Conservation (phyloP, 352 stramenopile species). For the Pythium periplocum region DNA sequence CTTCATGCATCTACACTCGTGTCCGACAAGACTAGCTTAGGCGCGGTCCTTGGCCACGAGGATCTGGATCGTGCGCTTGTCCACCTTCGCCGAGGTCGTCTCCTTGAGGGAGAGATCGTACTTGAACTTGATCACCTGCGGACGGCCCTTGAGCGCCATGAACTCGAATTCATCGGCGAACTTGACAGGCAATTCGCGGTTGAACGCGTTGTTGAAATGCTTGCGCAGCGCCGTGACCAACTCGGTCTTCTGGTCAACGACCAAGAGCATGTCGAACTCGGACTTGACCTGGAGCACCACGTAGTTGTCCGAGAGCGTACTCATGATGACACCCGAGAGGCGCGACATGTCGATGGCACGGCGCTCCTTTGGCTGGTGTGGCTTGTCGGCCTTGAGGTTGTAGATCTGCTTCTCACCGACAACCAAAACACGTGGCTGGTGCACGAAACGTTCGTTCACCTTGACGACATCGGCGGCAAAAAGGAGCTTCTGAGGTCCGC, state of each 20-base stretch:
- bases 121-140: constrained; percentile 60
- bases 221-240: constrained; percentile 68
- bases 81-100: constrained; percentile 55
- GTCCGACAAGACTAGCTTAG: constrained; percentile 21
- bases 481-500: constrained; percentile 55
- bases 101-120: constrained; percentile 60
- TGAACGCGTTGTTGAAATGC: constrained; percentile 48
- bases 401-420: constrained; percentile 72
- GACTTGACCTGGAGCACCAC: constrained; percentile 70
- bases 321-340: constrained; percentile 65
- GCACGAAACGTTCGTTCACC: constrained; percentile 81
- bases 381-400: constrained; percentile 83
- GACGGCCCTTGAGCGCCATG: constrained; percentile 62
- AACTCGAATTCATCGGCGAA: constrained; percentile 71
- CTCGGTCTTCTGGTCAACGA: constrained; percentile 76
- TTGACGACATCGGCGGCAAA: constrained; percentile 72
- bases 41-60: constrained; percentile 49
- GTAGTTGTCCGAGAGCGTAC: constrained; percentile 77
- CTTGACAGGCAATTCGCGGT: constrained; percentile 54
- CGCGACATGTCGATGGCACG: constrained; percentile 57
- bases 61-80: constrained; percentile 70
- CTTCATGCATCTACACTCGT: too few relatives aligned
- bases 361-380: constrained; percentile 78
- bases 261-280: constrained; percentile 67
- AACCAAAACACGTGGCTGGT: constrained; percentile 71